phyloP scores from a whole-genome alignment of 768 basidiomycete species.

The Kwoniella sp. region DNA sequence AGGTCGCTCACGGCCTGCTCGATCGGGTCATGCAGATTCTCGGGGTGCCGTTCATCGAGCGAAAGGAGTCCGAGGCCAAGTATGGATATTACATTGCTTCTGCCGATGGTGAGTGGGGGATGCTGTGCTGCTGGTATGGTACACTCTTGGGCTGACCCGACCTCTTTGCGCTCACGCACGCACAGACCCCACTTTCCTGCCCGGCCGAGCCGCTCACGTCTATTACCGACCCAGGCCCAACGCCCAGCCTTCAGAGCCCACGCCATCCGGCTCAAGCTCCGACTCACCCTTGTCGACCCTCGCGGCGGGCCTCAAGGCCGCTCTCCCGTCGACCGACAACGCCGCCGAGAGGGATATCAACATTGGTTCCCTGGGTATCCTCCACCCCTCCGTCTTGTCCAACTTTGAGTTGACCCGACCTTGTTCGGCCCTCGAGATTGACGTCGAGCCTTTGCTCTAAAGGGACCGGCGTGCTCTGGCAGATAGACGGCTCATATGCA shows the following conservation, averaged over 20 bases:
- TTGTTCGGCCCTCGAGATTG: conserved; percentile 91
- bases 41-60: conserved; percentile 70
- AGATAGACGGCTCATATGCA: background rate
- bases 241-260: conserved; percentile 16
- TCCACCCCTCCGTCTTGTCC: conserved; percentile 84
- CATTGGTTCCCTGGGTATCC: conserved; percentile 85
- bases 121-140: background rate
- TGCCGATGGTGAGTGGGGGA: conserved; percentile 61
- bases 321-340: conserved; percentile 45
- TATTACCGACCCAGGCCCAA: conserved; percentile 63
- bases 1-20: conserved; percentile 89
- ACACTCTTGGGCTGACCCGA: too few species aligned
- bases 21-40: conserved; percentile 95
- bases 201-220: conserved; percentile 87
- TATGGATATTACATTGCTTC: conserved; percentile 91
- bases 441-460: conserved; percentile 85
- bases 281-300: conserved; percentile 45
- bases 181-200: conserved; percentile 90
- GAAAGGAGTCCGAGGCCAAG: conserved; percentile 52
- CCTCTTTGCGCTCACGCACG: too few species aligned
- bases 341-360: conserved; percentile 57
- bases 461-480: background rate
- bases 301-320: conserved; percentile 55
- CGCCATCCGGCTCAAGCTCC: conserved; percentile 29
- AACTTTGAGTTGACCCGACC: conserved; percentile 94